Evolutionary conservation across 306 rosid genomes (phyloP).

Genomic region (Styphnolobium japonicum): DNA sequence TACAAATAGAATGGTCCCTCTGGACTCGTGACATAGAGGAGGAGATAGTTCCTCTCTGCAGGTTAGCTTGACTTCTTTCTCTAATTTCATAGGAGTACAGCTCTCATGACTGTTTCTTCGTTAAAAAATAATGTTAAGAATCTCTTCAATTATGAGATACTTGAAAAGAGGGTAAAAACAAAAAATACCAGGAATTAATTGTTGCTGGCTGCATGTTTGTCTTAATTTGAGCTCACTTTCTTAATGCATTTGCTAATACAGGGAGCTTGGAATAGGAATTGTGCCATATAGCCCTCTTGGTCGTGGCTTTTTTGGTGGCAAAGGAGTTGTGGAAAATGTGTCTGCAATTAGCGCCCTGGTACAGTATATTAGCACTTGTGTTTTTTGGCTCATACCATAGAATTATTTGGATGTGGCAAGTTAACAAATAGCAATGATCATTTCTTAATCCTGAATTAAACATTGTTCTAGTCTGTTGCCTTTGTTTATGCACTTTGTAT

Average conservation of each 20-base stretch:
- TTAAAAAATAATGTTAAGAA: background rate
- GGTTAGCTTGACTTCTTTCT: conserved; percentile 31
- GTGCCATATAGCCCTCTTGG: conserved; percentile 73
- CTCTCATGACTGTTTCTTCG: background rate
- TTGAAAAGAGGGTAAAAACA: background rate
- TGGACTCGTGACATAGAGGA: conserved; percentile 69
- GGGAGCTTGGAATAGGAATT: conserved; percentile 73
- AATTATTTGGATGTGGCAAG: background rate
- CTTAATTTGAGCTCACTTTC: background rate
- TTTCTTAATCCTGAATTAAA: background rate
- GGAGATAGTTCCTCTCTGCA: conserved; percentile 56
- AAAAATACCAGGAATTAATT: background rate
- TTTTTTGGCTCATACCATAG: background rate
- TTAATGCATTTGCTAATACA: background rate
- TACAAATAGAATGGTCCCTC: conserved; percentile 67
- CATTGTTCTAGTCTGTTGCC: background rate
- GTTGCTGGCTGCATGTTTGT: background rate
- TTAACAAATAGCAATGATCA: background rate
- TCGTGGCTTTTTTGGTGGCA: conserved; percentile 66
- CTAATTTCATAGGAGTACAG: background rate
- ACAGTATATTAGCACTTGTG: background rate
- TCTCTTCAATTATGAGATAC: background rate
- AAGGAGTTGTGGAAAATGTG: conserved; percentile 43
- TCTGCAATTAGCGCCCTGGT: conserved; percentile 42
- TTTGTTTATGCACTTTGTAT: background rate